These are phyloP conservation scores for Cladosporium sp. DNA, from an alignment of 2,329 filamentous ascomycete genomes.

Conservation along the genomic window DNA sequence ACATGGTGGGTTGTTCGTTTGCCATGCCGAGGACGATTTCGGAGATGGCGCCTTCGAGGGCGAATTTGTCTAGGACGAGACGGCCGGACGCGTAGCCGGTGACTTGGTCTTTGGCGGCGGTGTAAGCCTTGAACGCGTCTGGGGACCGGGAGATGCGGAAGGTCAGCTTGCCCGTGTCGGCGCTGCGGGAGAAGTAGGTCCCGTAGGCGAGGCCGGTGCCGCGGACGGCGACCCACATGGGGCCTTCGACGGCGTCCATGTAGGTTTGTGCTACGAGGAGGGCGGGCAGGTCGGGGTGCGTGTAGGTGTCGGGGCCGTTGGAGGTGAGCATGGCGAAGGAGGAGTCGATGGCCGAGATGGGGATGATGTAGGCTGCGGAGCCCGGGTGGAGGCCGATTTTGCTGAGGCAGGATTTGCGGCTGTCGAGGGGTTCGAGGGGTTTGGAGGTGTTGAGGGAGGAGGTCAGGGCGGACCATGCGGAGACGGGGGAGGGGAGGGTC, in stretches of 20 bases:
- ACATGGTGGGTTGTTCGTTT: constrained; percentile 82
- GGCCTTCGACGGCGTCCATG: constrained; percentile 88
- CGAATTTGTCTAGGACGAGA: constrained; percentile 68
- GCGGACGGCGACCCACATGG: constrained; percentile 87
- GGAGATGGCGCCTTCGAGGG: constrained; percentile 85
- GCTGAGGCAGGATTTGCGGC: constrained; percentile 66
- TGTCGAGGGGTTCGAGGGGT: constrained; percentile 64
- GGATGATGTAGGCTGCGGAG: constrained; percentile 70
- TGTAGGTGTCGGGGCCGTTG: constrained; percentile 68
- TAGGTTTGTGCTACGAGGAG: constrained; percentile 86
- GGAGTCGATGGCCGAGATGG: constrained; percentile 88
- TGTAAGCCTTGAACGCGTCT: constrained; percentile 80
- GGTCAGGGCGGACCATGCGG: constrained; percentile 67
- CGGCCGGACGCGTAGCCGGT: constrained; percentile 67
- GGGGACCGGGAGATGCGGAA: constrained; percentile 89
- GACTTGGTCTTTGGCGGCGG: constrained; percentile 69
- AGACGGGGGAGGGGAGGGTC: constrained; percentile 69
- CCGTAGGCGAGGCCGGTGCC: constrained; percentile 93
- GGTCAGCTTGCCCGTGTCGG: constrained; percentile 73
- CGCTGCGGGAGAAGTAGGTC: constrained; percentile 69
- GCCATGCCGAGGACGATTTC: constrained; percentile 82
- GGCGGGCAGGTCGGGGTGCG: constrained; percentile 73
- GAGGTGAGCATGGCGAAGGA: constrained; percentile 78
- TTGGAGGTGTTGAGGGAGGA: constrained; percentile 48
- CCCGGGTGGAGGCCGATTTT: constrained; percentile 71